Evolutionary conservation across 1,139 yeast species (phyloP).

Genomic region (Spathaspora sp.): DNA sequence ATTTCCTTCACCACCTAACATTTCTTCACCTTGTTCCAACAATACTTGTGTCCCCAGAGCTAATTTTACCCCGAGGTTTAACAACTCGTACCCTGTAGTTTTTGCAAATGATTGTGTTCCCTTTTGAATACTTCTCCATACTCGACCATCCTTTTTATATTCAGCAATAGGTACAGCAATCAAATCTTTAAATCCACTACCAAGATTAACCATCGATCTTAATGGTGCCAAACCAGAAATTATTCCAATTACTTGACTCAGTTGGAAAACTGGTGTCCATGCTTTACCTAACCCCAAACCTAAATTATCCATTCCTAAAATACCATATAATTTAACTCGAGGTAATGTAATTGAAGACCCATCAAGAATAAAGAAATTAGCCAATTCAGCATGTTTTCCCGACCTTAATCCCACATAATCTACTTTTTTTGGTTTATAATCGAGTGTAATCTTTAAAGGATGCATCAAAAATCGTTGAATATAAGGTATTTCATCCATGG

Average conservation of each 20-base stretch:
- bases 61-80: slow-evolving; percentile 79
- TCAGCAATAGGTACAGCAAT: slow-evolving; percentile 74
- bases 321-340: slow-evolving; percentile 66
- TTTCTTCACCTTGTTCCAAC: slow-evolving; percentile 77
- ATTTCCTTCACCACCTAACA: slow-evolving; percentile 67
- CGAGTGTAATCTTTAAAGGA: slow-evolving; percentile 67
- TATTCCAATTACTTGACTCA: slow-evolving; percentile 76
- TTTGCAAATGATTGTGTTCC: slow-evolving; percentile 79
- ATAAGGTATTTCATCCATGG: slow-evolving; percentile 58
- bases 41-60: slow-evolving; percentile 88
- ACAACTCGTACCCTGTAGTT: slow-evolving; percentile 77
- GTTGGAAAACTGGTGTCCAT: slow-evolving; percentile 87
- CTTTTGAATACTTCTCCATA: slow-evolving; percentile 69
- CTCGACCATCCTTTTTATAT: slow-evolving; percentile 68
- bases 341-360: slow-evolving; percentile 73
- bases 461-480: slow-evolving; percentile 68
- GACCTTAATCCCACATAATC: slow-evolving; percentile 83
- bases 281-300: slow-evolving; percentile 55
- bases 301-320: slow-evolving; percentile 68
- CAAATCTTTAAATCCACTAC: slow-evolving; percentile 74
- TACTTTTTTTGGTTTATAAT: slow-evolving; percentile 87
- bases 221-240: slow-evolving; percentile 84
- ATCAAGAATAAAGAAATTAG: slow-evolving; percentile 85
- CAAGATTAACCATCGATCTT: slow-evolving; percentile 72
- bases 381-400: slow-evolving; percentile 82